Conservation (phyloP, 257 asterid species). For the Gardenia jasminoides region DNA sequence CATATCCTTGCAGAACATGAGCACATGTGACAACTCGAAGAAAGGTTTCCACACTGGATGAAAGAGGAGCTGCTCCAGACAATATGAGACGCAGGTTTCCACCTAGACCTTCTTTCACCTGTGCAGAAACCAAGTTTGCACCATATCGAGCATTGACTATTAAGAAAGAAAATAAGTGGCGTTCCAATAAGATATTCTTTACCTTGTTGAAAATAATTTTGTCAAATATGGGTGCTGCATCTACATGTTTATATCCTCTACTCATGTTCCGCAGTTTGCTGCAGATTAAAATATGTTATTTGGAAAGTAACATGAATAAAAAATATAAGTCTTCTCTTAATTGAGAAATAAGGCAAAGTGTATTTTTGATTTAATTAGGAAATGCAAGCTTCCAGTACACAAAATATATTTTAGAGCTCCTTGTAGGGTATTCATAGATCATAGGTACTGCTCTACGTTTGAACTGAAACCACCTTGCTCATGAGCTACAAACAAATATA, state of each 20-base stretch:
- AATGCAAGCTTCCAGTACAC: not conserved
- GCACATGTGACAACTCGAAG: slow-evolving; percentile 82
- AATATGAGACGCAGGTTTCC: slow-evolving; percentile 77
- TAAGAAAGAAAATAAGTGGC: not conserved
- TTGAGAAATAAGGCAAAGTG: not conserved
- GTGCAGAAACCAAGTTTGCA: not conserved
- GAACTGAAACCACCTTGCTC: not conserved
- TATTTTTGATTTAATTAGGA: not conserved
- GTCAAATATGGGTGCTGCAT: slow-evolving; percentile 74
- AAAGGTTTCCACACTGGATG: slow-evolving; percentile 70
- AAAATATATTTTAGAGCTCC: not conserved
- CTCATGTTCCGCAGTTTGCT: slow-evolving; percentile 71
- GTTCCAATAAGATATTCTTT: not conserved
- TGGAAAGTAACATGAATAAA: not conserved
- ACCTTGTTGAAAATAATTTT: slow-evolving; percentile 75
- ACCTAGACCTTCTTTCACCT: slow-evolving; percentile 83
- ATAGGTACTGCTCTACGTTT: not conserved
- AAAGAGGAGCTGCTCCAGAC: slow-evolving; percentile 88
- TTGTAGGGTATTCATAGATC: not conserved
- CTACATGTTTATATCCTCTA: slow-evolving; percentile 63
- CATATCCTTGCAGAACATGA: slow-evolving; percentile 83
- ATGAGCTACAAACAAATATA: not conserved
- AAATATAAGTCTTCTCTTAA: not conserved
- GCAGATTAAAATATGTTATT: slow-evolving; percentile 22
- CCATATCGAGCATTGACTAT: not conserved